A percentile compares a stretch with the other conserved stretches of the same genome.
Evolutionary conservation across 306 rosid genomes (phyloP).

Genomic region (Carpinus fangiana): DNA sequence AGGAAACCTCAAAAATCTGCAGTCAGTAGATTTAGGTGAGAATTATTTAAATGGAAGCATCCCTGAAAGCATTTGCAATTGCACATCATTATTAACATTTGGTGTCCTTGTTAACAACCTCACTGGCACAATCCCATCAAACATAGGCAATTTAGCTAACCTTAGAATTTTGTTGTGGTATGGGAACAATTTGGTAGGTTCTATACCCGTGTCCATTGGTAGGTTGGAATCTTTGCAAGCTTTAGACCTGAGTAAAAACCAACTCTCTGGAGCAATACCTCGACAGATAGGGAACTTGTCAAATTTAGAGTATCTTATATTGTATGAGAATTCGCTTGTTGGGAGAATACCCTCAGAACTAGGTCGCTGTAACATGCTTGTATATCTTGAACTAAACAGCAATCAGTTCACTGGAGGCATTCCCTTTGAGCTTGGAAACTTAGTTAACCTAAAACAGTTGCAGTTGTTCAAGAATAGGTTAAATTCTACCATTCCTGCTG

Average conservation of each 20-base stretch:
- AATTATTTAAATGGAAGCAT: constrained; percentile 64
- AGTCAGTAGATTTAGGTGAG: constrained; percentile 47
- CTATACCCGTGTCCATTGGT: constrained; percentile 69
- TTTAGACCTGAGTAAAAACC: constrained; percentile 66
- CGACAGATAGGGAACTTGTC: constrained; percentile 60
- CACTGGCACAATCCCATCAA: constrained; percentile 62
- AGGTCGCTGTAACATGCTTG: constrained; percentile 53
- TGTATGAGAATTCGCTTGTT: constrained; percentile 51
- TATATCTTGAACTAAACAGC: constrained; percentile 44
- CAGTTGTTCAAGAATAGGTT: constrained; percentile 49
- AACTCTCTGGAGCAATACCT: constrained; percentile 61
- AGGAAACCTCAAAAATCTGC: constrained; percentile 49
- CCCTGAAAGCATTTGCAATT: constrained; percentile 68
- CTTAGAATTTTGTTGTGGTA: constrained; percentile 38
- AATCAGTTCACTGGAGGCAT: constrained; percentile 59
- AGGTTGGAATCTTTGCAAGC: constrained; percentile 44
- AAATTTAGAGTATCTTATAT: constrained; percentile 39
- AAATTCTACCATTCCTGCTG: constrained; percentile 65
- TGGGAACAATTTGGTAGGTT: constrained; percentile 55
- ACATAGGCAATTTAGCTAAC: constrained; percentile 53
- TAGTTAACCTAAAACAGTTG: constrained; percentile 50
- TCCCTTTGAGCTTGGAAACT: constrained; percentile 67
- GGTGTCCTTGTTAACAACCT: constrained; percentile 52
- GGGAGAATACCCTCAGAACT: constrained; percentile 71
- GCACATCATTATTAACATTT: constrained; percentile 56